Evolutionary conservation across 768 basidiomycete genomes (phyloP), one percentile per base, ranked within the genome.

Genomic region (Kwoniella sp.): DNA sequence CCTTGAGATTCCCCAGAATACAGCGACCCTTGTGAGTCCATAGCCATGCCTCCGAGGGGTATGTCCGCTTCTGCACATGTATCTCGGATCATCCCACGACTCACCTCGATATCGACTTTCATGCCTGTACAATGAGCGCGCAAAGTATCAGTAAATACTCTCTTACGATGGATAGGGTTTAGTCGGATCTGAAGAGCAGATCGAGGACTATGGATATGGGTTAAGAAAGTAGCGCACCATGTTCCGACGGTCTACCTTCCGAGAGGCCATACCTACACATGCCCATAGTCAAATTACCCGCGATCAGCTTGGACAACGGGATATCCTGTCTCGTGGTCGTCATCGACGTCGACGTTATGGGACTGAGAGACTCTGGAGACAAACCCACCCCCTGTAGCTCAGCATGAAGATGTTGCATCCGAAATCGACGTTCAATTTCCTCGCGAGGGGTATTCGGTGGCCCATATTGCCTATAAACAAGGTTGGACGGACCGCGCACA

Each of bases 331-430:
- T 34, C 34, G 9, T 20, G 37, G 28, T 34, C 11, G 17, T 63
- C 55, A 57, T 53, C 50, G 55, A 29, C 23, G n/a, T n/a, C n/a
- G n/a, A n/a, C n/a, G n/a, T n/a, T n/a, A n/a, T n/a, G n/a, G 17
- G 29, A 20, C 34, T 41, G 25, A 37, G 34, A 4, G 11, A 11
- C 15, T 56, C 28, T 56, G 26, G 48, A 23, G 30, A 54, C 22
- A n/a, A 45, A 80, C 87, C 63, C 73, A 91, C 90, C 93, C 93
- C 74, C 95, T 83, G 77, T 99, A 99, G 54, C 90, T 93, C 65
- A 95, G 82, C 89, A 97, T 92, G 45, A 98, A 82, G 2, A 96
- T 92, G 76, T 98, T 97, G 79, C 93, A 96, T 17, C 91, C 85
- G 87, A 92, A 88, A 74, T 87, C 86, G 53, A 86, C 81, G 75